Evolutionary conservation across 768 basidiomycete species (phyloP), one percentile per base, ranked within the genome.

Genomic region (Cytidiella melzeri): DNA sequence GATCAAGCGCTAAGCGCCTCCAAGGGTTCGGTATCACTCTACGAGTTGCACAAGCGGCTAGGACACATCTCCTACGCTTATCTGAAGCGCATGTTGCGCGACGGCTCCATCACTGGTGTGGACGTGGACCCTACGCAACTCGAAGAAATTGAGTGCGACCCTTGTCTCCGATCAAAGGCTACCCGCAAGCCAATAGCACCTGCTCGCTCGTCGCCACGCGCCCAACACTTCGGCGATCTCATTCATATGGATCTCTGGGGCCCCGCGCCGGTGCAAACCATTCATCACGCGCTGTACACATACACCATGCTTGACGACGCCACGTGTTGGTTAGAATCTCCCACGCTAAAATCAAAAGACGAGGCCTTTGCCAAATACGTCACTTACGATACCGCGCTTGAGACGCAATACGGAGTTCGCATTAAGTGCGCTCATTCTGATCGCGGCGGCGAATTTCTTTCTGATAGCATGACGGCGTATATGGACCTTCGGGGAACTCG

Each of bases 381-480:
- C 26, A 26, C 11, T 10, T 44, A 19, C 21, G 13, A 44, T 10
- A 13, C 24, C 21, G 12, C 7, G 9, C 26, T 23, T 44, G 21
- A 24, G 21, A 26, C 9, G 43, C 43, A 23, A 10, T 15, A 44
- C 21, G n/a, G n/a, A n/a, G n/a, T n/a, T n/a, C n/a, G n/a, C n/a
- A n/a, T n/a, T n/a, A n/a, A n/a, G n/a, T n/a, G n/a, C n/a, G n/a
- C 61, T 20, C 58, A 60, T 15, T 52, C 48, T 0, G 61, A 66
- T 46, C 40, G 52, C 19, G 62, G 65, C 2, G 52, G 52, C 0
- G 61, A 66, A 42, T 64, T 52, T 38, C 38, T 57, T 34, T 54
- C 52, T 36, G 39, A 56, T 1, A 47, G 50, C 12, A 53, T 64
- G 34, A 50, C 15, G 4, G 25, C 18, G 13, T 50, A 52, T 44